Percentiles rank a stretch among this genome's conserved stretches.
Conservation (phyloP, 106 monocot genomes). For the Alisma plantagoaquatica region DNA sequence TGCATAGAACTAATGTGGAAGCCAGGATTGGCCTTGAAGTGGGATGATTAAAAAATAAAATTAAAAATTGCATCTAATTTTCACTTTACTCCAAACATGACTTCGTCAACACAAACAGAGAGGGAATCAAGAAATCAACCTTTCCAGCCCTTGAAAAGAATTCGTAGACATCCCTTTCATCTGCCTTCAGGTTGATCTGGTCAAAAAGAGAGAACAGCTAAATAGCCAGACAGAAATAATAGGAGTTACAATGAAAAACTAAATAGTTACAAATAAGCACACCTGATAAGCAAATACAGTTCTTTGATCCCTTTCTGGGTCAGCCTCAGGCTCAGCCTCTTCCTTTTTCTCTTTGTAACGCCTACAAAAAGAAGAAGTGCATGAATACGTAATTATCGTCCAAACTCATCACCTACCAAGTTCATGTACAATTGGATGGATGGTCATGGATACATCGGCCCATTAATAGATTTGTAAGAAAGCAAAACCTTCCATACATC, state of each 20-base stretch:
- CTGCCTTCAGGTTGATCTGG: slow-evolving; percentile 60
- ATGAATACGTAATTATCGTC: too few relatives aligned
- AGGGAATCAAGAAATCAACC: slow-evolving; percentile 22
- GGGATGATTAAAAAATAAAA: too few relatives aligned
- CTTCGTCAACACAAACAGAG: too few relatives aligned
- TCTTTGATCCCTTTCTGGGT: slow-evolving; percentile 84
- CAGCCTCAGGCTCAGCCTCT: slow-evolving; percentile 56
- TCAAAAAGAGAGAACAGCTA: neutral
- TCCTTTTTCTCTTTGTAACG: slow-evolving; percentile 56
- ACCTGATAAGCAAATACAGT: too few relatives aligned
- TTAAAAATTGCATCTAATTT: too few relatives aligned
- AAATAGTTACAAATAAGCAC: slow-evolving; percentile 6
- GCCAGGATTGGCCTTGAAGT: too few relatives aligned
- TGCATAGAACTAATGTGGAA: too few relatives aligned
- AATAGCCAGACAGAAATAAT: neutral
- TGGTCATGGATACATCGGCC: neutral
- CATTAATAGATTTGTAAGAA: neutral
- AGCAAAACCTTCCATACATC: too few relatives aligned
- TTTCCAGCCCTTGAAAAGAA: slow-evolving; percentile 91
- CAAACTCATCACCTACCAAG: neutral
- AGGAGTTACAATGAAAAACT: neutral
- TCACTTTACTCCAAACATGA: too few relatives aligned
- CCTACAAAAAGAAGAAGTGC: slow-evolving; percentile 18
- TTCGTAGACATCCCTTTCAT: slow-evolving; percentile 87
- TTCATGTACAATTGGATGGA: neutral